Evolutionary conservation across 106 monocot species (phyloP), one percentile per base, ranked within the genome.

Genomic region (Dioscorea zingiberensis): DNA sequence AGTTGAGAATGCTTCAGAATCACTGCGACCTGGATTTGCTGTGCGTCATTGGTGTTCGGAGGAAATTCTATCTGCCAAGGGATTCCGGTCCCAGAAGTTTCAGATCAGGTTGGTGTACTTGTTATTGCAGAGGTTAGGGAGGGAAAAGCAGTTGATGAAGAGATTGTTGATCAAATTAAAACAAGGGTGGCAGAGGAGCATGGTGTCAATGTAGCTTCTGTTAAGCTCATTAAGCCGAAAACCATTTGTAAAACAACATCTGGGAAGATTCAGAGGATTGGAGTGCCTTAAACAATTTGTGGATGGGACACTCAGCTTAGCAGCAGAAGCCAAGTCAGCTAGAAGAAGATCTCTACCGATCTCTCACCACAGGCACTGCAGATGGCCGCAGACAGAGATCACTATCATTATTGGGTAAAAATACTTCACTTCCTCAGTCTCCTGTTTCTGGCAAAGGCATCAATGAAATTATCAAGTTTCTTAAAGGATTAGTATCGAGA

Each of bases 11-110:
- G 58, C 74, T 13, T 78, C 83, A 9, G 74, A 78, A 14, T 44
- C 58, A 8, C 22, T 83, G 21, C 73, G 83, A 19, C 83, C 83
- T 7, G 83, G 83, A n/a, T n/a, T 17, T 78, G 83, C 29, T 83
- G 83, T 67, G 83, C 83, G 83, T 83, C 15, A 69, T 83, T 62
- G 83, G 83, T 58, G 78, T 83, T 28, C 71, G 38, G 78, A 83
- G 60, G 78, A 83, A 28, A 44, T 78, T 29, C 44, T 83, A 60
- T 62, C 56, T 21, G 27, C 48, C 7, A 83, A 83, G 46, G 83
- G 15, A 71, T 83, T 49, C 15, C 59, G 18, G 8, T 71, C 58
- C 63, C 78, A 14, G 78, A 83, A 29, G 25, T 58, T 71, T 71
- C 74, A 38, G 83, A 83, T 74, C 60, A 83, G 59, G 71, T 83